Conservation (phyloP, 2,329 filamentous ascomycete species). For the Fusarium abutilonis region DNA sequence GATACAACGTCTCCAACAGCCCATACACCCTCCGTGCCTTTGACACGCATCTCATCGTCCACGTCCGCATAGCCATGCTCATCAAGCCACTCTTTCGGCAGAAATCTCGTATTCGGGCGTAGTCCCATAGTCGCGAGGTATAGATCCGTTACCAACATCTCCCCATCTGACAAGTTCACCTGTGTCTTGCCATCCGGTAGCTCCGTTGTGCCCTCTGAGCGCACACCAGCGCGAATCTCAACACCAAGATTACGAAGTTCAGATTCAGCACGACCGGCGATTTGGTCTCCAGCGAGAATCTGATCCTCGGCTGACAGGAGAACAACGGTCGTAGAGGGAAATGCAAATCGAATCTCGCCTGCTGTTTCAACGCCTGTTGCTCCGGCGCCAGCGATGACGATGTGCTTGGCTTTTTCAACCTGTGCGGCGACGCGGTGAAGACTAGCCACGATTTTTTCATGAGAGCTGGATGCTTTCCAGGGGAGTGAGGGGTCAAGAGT, state of each 20-base stretch:
- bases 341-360: conserved; percentile 64
- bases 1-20: conserved; percentile 64
- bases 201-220: conserved; percentile 51
- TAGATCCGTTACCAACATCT: conserved; percentile 62
- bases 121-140: conserved; percentile 67
- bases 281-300: conserved; percentile 57
- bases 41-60: conserved; percentile 62
- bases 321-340: conserved; percentile 60
- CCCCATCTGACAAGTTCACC: conserved; percentile 58
- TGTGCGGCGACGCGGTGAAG: conserved; percentile 55
- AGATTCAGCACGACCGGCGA: conserved; percentile 54
- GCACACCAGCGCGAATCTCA: conserved; percentile 55
- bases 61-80: conserved; percentile 58
- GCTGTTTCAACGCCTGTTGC: conserved; percentile 65
- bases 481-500: conserved; percentile 54
- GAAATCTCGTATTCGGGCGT: conserved; percentile 63
- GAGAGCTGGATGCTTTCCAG: conserved; percentile 62
- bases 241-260: conserved; percentile 66
- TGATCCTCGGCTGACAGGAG: conserved; percentile 56
- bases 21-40: conserved; percentile 59
- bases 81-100: conserved; percentile 58
- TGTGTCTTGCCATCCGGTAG: conserved; percentile 58
- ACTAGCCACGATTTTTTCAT: conserved; percentile 55
- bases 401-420: conserved; percentile 58
- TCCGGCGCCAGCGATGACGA: conserved; percentile 67